A percentile compares a stretch with the other conserved stretches of the same genome.
These are phyloP conservation scores for Solanum sejunctum DNA, from an alignment of 257 asterid species.

Conservation along the genomic window DNA sequence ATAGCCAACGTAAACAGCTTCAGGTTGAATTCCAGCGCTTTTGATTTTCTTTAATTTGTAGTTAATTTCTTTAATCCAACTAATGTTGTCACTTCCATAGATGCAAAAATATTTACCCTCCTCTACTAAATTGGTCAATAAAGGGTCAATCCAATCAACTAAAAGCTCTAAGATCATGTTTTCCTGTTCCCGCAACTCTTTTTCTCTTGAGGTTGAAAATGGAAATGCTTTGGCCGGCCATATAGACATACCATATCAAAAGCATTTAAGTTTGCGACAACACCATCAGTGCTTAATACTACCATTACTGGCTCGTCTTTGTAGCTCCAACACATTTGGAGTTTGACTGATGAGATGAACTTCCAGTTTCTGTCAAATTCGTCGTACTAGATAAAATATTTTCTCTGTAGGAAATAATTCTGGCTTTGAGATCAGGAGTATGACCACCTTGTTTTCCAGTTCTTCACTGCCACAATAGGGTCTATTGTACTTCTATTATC, in stretches of 20 bases:
- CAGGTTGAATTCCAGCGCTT: conserved; percentile 24
- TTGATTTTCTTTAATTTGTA: conserved; percentile 18
- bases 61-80: conserved; percentile 44
- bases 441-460: conserved; percentile 48
- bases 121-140: conserved; percentile 30
- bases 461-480: conserved; percentile 17
- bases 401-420: conserved; percentile 38
- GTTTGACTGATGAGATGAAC: conserved; percentile 15
- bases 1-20: conserved; percentile 53
- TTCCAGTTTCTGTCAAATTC: conserved; percentile 34
- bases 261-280: conserved; percentile 41
- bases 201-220: conserved; percentile 45
- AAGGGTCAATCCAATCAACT: conserved; percentile 31
- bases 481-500: too few species aligned
- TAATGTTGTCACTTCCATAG: conserved; percentile 41
- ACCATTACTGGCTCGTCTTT: conserved; percentile 35
- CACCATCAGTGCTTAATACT: conserved; percentile 33
- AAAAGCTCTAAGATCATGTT: conserved; percentile 28
- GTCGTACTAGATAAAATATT: conserved; percentile 30
- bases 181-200: conserved; percentile 42
- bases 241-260: conserved; percentile 52
- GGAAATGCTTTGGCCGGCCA: conserved; percentile 71
- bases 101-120: conserved; percentile 41
- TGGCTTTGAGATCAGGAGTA: conserved; percentile 55
- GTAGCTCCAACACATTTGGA: conserved; percentile 31